Conservation (phyloP, 2,329 filamentous ascomycete genomes). For the Cladophialophora carrionii region DNA sequence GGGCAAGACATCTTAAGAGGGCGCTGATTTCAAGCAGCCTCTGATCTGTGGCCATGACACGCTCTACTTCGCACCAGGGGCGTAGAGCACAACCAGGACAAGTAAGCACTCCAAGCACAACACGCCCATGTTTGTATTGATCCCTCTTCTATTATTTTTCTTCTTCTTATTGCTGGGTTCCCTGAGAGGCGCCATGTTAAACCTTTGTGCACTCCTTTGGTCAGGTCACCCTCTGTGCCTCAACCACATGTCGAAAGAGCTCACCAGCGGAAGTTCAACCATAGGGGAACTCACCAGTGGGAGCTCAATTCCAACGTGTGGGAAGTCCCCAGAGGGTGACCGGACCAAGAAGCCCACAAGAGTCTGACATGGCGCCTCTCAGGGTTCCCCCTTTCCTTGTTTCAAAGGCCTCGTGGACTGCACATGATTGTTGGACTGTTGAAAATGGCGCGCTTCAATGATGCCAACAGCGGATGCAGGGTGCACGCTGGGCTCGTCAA, state of each 20-base stretch:
- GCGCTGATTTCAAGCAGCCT: not conserved
- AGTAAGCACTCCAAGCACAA: not conserved
- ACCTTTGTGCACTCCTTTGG: not conserved
- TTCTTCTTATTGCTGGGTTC: not conserved
- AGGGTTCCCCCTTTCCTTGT: not conserved
- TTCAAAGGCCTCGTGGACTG: not conserved
- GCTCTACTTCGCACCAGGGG: not conserved
- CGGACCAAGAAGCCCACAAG: conserved; percentile 3
- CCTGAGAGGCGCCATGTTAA: not conserved
- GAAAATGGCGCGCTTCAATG: not conserved
- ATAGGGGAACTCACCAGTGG: not conserved
- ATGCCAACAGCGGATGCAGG: not conserved
- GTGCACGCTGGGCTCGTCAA: not conserved
- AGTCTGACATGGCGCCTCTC: not conserved
- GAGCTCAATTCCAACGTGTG: not conserved
- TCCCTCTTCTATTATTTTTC: not conserved
- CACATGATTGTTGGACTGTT: not conserved
- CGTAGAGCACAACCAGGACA: not conserved
- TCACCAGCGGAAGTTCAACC: not conserved
- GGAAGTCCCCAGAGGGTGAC: not conserved
- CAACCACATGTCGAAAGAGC: not conserved
- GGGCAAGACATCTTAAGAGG: not conserved
- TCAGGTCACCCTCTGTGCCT: not conserved
- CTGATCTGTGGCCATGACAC: not conserved
- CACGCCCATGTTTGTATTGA: not conserved